Evolutionary conservation across 2,329 filamentous ascomycete genomes (phyloP), one percentile per base, ranked within the genome.

Genomic region (Penicillium sp.): DNA sequence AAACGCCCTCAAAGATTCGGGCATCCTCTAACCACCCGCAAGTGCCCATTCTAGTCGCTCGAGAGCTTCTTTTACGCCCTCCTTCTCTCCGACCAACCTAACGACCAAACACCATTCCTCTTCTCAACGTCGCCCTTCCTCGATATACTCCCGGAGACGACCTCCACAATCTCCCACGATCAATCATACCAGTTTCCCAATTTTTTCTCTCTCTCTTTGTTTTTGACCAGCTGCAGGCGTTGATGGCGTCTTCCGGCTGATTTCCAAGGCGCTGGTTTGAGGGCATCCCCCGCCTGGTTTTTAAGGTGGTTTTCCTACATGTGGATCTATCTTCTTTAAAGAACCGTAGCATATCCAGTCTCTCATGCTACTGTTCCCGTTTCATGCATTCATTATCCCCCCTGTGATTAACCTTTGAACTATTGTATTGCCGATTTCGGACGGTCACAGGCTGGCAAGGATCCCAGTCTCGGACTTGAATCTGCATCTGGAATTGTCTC

Each of bases 1-100:
- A 76, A 99, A 99, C 73, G 94, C 94, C 45, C 84, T 99, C 65
- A 97, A 96, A 78, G 94, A 99, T 75, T 97, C 94, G 21, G 94
- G 94, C 64, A 97, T 99, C 74, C 85, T 99, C 67, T 92, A 60
- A 58, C 22, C 36, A 24, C 22, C 39, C 36, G 21, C 36, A 43
- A 56, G 46, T 58, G 34, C 47, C 38, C 27, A 16, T 46, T 31
- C 32, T 21, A 45, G 45, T 18, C 43, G 24, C 32, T 16, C 9
- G 18, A 22, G 6, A 31, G 21, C n/a, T 21, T 21, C 42, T 48
- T 14, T 40, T 36, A 32, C 16, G 27, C 21, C 18, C 4, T 39
- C 40, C 43, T n/a, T n/a, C n/a, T 11, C 8, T 38, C 34, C 18
- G 42, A 36, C 16, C 24, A 43, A 32, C 24, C 49, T 52, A 36